Conservation (phyloP, 139 green algal genomes). For the Ettlia oleoabundans region DNA sequence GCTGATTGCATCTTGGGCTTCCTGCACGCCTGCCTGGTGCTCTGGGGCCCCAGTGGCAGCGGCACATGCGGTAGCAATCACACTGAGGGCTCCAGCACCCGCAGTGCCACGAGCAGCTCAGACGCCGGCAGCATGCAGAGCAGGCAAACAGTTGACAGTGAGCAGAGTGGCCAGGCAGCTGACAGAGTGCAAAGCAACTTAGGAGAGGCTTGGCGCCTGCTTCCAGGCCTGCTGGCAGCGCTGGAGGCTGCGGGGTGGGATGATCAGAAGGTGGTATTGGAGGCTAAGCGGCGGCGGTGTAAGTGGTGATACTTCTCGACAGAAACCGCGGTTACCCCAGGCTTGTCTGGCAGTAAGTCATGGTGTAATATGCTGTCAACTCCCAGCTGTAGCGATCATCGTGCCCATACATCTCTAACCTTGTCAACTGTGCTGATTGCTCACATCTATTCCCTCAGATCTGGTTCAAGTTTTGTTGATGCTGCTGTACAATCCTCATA, state of each 20-base stretch:
- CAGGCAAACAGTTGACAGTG: no score
- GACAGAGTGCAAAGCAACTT: not conserved
- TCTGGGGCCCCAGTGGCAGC: not conserved
- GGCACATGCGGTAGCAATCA: conserved; percentile 1
- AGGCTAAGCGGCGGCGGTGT: conserved; percentile 46
- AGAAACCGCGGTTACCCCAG: no score
- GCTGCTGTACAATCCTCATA: no score
- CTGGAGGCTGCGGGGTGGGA: conserved; percentile 51
- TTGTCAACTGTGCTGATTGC: no score
- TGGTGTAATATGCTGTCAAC: no score
- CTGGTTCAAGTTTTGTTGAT: no score
- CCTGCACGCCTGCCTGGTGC: conserved; percentile 54
- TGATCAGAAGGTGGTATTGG: conserved; percentile 59
- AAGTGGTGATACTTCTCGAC: conserved; percentile 54
- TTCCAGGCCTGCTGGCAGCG: conserved; percentile 46
- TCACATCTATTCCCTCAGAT: no score
- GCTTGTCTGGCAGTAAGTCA: no score
- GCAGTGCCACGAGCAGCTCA: conserved; percentile 12
- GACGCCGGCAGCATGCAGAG: not conserved
- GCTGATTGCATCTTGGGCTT: conserved; percentile 45
- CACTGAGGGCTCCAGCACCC: not conserved
- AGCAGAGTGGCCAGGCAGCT: no score
- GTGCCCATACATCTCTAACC: no score
- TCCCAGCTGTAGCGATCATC: no score
- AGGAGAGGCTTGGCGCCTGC: conserved; percentile 21